Percentiles rank a stretch among this genome's conserved stretches.
Conservation (phyloP, 2,329 filamentous ascomycete genomes). For the Penicillium psychrosexuale region DNA sequence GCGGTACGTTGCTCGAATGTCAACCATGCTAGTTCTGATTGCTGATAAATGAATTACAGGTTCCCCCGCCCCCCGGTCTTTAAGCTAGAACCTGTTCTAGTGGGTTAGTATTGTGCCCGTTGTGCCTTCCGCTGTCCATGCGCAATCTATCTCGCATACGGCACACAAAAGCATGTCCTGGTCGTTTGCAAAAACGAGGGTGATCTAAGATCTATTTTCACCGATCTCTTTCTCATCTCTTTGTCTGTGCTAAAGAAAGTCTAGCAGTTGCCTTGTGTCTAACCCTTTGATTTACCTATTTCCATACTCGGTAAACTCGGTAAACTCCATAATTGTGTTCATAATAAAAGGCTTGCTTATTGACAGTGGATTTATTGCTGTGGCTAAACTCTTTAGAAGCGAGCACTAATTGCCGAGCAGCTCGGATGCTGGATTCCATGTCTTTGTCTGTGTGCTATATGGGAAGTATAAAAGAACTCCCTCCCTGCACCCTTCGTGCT, state of each 20-base stretch:
- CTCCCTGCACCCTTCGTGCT: neutral
- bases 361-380: neutral
- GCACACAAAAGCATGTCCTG: constrained; percentile 9
- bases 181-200: constrained; percentile 9
- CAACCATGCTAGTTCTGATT: neutral
- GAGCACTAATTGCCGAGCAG: neutral
- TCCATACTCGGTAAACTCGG: neutral
- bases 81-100: constrained; percentile 21
- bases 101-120: neutral
- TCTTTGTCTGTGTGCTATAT: neutral
- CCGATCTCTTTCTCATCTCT: constrained; percentile 6
- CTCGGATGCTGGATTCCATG: neutral
- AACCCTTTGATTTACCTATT: neutral
- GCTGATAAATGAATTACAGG: constrained; percentile 30
- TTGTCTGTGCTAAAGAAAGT: constrained; percentile 14
- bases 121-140: neutral
- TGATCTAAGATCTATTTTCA: constrained; percentile 15
- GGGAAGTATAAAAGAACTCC: neutral
- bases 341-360: constrained; percentile 6
- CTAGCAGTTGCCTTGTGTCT: constrained; percentile 4
- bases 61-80: constrained; percentile 53
- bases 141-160: neutral
- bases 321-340: constrained; percentile 4
- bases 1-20: constrained; percentile 51
- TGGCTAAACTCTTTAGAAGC: neutral